Evolutionary conservation across 495 filamentous ascomycete species (phyloP).

Genomic region (Talaromyces thailandensis): DNA sequence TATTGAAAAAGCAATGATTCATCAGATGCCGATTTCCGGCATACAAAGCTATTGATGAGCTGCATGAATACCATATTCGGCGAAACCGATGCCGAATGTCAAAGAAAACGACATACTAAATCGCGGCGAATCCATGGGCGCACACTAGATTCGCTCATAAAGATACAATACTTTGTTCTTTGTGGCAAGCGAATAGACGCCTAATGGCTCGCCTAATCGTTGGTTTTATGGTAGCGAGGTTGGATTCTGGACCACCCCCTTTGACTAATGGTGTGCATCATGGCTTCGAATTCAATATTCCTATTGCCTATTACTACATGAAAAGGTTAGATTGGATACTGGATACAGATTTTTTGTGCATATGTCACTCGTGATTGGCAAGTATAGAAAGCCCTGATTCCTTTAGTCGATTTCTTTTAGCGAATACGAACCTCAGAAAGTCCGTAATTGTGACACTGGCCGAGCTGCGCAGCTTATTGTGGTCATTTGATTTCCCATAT

Average conservation of each 20-base stretch:
- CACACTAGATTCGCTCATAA: neutral
- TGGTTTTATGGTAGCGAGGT: neutral
- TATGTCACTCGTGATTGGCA: neutral
- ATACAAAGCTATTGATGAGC: neutral
- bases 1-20: neutral
- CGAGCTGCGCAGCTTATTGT: neutral
- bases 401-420: neutral
- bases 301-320: neutral
- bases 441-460: neutral
- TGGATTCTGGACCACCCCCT: neutral
- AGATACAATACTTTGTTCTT: neutral
- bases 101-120: neutral
- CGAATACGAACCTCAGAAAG: neutral
- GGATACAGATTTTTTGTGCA: neutral
- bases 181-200: neutral
- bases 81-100: neutral
- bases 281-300: neutral
- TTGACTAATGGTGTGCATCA: neutral
- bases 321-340: neutral
- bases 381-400: neutral
- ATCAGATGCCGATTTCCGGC: neutral
- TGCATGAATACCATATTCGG: neutral
- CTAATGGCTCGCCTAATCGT: neutral
- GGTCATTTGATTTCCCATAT: neutral
- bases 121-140: neutral